Base-by-base conservation (phyloP, 2,329 filamentous ascomycete genomes). In the Colletotrichum sp. region DNA sequence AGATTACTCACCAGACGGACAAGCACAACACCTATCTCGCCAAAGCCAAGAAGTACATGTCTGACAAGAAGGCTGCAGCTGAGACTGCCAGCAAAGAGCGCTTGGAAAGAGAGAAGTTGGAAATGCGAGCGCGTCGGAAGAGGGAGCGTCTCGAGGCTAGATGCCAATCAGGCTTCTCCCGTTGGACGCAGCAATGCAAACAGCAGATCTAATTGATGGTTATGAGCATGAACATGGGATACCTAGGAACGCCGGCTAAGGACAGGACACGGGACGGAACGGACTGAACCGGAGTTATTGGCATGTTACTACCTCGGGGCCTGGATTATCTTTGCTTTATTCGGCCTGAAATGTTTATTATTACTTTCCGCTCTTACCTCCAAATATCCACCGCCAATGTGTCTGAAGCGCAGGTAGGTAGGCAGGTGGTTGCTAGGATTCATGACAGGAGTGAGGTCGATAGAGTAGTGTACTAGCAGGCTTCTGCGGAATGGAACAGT, bases 1-100 rank as follows among this genome's bases (percentile, higher is more conserved):
- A 87, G 80, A 66, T 91, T 36, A 89, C 87, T 67, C 89, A 89
- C 24, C 89, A 87, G 78, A 81, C 79, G 4, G 84, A 87, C 18
- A 88, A 90, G 78, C 84, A 87, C 68, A 80, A 84, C 4, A 83
- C 83, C 4, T 92, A 91, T 76, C 79, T 85, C 71, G 82, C 81
- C 68, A 90, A 90, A 77, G 82, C 84, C 24, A 81, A 83, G 72
- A 86, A 85, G 79, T 78, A 82, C 21, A 79, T 80, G 32, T 55
- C 52, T 21, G 65, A 74, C 4, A 65, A 76, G 65, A 63, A 74
- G 43, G 26, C 30, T 28, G 59, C 66, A 24, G 80, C 81, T 30
- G 81, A 85, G 55, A 78, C 82, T 70, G 78, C 81, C 39, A 81
- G 78, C 69, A 80, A 81, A 57, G 79, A 79, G 57, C 80, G 83